Evolutionary conservation across 371 early-diverging fungal species (phyloP), one percentile per base, ranked within the genome.

Genomic region (Mortierella sp.): DNA sequence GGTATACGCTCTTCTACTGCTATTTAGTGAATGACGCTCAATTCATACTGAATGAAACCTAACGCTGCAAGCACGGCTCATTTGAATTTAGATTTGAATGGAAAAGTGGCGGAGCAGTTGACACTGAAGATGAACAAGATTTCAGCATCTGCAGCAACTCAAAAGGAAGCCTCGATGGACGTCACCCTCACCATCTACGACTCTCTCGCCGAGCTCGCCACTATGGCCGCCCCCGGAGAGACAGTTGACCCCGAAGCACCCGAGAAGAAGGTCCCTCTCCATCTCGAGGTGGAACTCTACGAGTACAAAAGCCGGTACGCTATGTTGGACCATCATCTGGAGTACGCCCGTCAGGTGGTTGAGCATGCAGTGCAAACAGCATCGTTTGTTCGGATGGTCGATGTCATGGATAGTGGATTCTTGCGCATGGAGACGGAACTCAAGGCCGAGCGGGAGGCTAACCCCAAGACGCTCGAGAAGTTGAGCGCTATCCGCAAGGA

Each of bases 401-500:
- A 86, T 58, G 72, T 68, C 5, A 86, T 86, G 87, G 87, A 86
- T 38, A 80, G 73, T 52, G 87, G 82, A 34, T 82, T 82, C 50
- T 5, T 77, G 16, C 80, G 87, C 3, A 76, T 86, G 80, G 77
- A 78, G 10, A 75, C 78, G 6, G 87, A 86, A 38, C 76, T 86
- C 47, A 71, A 68, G 60, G 80, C 80, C 0, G 87, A 82, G 50
- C 72, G 77, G 45, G 87, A 86, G 54, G 87, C 87, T 4, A 72
- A 65, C 28, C 75, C 68, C 16, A 77, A 68, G 26, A 75, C 80
- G 34, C 28, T 86, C 8, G 80, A 86, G 48, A 82, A 75, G 24
- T 28, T 86, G 45, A 63, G 78, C 3, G 78, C 80, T 1, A 82
- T 82, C 45, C 87, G 87, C 0, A 47, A 48, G 14, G 87, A 86